Conservation (phyloP, 1,139 yeast species). For the Martiniozyma asiatica region DNA sequence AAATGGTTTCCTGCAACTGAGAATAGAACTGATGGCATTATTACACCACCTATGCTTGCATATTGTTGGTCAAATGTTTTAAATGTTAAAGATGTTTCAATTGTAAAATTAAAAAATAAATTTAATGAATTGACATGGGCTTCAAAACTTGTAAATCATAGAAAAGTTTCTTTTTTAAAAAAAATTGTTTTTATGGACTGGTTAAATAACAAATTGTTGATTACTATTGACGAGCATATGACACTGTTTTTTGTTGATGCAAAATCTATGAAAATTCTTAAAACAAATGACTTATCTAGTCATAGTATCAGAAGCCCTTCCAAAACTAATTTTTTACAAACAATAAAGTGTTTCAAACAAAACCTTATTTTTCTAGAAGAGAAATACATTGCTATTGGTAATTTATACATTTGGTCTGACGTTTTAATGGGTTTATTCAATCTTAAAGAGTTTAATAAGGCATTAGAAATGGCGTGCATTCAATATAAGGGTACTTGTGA, state of each 20-base stretch:
- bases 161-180: conserved; percentile 35
- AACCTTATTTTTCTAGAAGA: conserved; percentile 38
- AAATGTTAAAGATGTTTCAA: conserved; percentile 40
- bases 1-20: conserved; percentile 47
- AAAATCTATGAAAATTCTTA: conserved; percentile 13
- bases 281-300: conserved; percentile 8
- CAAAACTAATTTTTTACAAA: too few species aligned
- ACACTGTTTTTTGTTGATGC: conserved; percentile 37
- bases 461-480: conserved; percentile 41
- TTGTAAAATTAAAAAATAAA: conserved; percentile 27
- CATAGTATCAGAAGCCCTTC: too few species aligned
- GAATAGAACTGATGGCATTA: conserved; percentile 13
- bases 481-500: conserved; percentile 44
- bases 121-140: conserved; percentile 5
- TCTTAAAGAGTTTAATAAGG: conserved; percentile 37
- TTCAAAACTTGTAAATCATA: conserved; percentile 32
- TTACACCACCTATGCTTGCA: conserved; percentile 41
- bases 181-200: conserved; percentile 46
- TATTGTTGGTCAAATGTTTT: conserved; percentile 55
- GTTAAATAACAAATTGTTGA: conserved; percentile 40
- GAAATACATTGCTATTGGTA: conserved; percentile 41
- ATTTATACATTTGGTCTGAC: conserved; percentile 68
- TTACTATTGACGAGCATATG: conserved; percentile 33
- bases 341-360: conserved; percentile 31
- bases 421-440: conserved; percentile 37